A percentile compares a stretch with the other conserved stretches of the same genome.
Evolutionary conservation across 1,284 basidiomycete species (phyloP).

Genomic region (Hemileia vastatrix): DNA sequence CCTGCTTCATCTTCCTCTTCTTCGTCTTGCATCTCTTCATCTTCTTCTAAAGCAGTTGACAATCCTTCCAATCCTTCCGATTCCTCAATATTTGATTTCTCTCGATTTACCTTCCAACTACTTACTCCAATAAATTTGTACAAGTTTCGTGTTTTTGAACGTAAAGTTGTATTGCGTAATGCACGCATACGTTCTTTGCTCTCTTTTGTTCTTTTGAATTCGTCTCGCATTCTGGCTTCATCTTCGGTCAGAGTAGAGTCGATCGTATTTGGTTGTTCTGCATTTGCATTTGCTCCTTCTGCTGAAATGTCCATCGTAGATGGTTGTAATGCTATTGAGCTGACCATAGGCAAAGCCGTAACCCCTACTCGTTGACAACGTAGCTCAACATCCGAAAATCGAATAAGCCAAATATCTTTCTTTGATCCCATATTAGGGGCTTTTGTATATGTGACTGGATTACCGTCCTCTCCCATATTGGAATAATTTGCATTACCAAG

Average conservation of each 20-base stretch:
- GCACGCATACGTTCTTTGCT: too few relatives aligned
- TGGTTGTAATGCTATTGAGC: constrained; percentile 46
- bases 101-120: constrained; percentile 35
- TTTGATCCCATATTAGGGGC: constrained; percentile 40
- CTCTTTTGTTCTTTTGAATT: constrained; percentile 70
- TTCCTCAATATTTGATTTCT: constrained; percentile 81
- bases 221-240: constrained; percentile 64
- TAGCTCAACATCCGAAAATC: constrained; percentile 88
- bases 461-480: neutral
- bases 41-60: constrained; percentile 10
- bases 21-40: constrained; percentile 49
- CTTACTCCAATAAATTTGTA: constrained; percentile 75
- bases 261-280: too few relatives aligned
- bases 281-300: too few relatives aligned
- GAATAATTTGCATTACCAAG: neutral
- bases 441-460: too few relatives aligned
- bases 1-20: too few relatives aligned
- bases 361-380: constrained; percentile 80
- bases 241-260: constrained; percentile 55
- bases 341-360: constrained; percentile 69
- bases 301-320: constrained; percentile 41
- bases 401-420: constrained; percentile 84
- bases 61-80: constrained; percentile 54
- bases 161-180: constrained; percentile 64
- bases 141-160: constrained; percentile 66